phyloP scores from a whole-genome alignment of 2,329 filamentous ascomycete species.

The Chrysoporthe deuterocubensis region DNA sequence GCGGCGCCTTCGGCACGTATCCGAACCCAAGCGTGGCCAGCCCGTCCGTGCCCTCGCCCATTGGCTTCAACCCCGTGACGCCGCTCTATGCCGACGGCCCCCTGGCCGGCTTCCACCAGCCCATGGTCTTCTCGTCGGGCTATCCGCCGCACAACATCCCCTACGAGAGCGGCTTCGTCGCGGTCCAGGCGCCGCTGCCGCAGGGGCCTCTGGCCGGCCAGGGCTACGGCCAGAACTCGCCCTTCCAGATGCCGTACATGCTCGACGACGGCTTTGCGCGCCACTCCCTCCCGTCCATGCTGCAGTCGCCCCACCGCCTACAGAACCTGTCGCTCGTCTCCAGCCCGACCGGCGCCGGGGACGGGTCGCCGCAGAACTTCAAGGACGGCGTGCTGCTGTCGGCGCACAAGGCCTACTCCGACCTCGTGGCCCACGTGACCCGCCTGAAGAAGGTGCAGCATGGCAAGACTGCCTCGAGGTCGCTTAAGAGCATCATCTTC shows the following conservation, averaged over 20 bases:
- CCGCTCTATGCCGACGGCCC: constrained; percentile 43
- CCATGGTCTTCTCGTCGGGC: constrained; percentile 34
- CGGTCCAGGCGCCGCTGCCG: constrained; percentile 36
- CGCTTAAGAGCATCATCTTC: constrained; percentile 58
- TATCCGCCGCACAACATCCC: constrained; percentile 42
- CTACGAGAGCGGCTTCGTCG: constrained; percentile 39
- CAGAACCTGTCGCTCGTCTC: constrained; percentile 35
- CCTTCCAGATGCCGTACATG: constrained; percentile 35
- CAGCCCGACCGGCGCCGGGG: constrained; percentile 29
- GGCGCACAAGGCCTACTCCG: constrained; percentile 74
- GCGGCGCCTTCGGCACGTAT: constrained; percentile 22
- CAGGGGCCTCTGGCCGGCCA: constrained; percentile 32
- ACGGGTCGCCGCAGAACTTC: constrained; percentile 49
- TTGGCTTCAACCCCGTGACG: constrained; percentile 40
- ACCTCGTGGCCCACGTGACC: constrained; percentile 69
- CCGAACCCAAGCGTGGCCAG: constrained; percentile 42
- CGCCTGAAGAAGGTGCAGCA: constrained; percentile 57
- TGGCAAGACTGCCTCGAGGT: constrained; percentile 42
- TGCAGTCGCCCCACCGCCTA: constrained; percentile 34
- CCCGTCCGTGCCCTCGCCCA: constrained; percentile 46
- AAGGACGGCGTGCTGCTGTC: constrained; percentile 70
- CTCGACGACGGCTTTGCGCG: constrained; percentile 36
- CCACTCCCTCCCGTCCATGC: constrained; percentile 31
- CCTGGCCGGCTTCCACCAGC: constrained; percentile 35
- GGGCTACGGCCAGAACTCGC: constrained; percentile 34